A percentile compares a stretch with the other conserved stretches of the same genome.
Evolutionary conservation across 1,284 basidiomycete genomes (phyloP).

Genomic region (Uromyces viciae-fabae): DNA sequence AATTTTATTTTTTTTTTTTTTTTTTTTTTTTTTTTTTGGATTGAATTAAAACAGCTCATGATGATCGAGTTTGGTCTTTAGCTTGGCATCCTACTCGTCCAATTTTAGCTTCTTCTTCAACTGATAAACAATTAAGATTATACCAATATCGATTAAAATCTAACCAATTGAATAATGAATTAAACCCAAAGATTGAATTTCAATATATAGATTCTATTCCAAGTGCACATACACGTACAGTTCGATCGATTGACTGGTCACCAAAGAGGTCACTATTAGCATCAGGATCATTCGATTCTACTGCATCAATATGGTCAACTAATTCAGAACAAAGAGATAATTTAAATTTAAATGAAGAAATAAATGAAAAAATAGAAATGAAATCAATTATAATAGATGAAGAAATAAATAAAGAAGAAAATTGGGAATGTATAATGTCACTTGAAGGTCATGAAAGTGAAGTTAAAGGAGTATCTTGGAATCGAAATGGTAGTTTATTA

Average conservation of each 20-base stretch:
- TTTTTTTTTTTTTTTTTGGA: not conserved
- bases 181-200: constrained; percentile 47
- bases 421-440: constrained; percentile 75
- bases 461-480: constrained; percentile 91
- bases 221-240: constrained; percentile 84
- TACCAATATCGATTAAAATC: constrained; percentile 44
- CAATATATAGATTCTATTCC: constrained; percentile 52
- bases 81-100: constrained; percentile 38
- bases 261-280: constrained; percentile 84
- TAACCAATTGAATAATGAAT: constrained; percentile 49
- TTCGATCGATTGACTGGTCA: constrained; percentile 84
- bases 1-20: constrained; percentile 8
- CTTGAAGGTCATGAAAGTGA: constrained; percentile 97
- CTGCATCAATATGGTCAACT: constrained; percentile 84
- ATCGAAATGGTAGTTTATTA: constrained; percentile 69
- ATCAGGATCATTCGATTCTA: constrained; percentile 90
- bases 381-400: constrained; percentile 57
- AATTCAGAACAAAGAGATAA: constrained; percentile 49
- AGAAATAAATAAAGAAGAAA: constrained; percentile 51
- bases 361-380: constrained; percentile 55
- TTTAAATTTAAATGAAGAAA: constrained; percentile 58
- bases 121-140: constrained; percentile 52
- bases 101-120: constrained; percentile 30
- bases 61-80: constrained; percentile 38
- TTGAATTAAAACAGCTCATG: no score